Base-by-base conservation (phyloP, 2,329 filamentous ascomycete genomes). In the Colletotrichum nymphaeae region DNA sequence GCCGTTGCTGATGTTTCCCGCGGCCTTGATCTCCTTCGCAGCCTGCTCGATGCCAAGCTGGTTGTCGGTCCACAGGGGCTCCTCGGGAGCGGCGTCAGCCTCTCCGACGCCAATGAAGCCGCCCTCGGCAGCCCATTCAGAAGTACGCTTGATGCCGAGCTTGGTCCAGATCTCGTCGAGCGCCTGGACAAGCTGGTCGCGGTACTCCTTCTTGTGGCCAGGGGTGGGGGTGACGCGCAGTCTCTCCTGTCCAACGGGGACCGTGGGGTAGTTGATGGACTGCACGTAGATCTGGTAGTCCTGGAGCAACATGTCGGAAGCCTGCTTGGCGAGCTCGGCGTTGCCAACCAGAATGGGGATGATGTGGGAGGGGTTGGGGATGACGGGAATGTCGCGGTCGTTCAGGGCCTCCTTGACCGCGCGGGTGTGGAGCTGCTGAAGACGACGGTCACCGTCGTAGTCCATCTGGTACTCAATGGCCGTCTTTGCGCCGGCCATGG, bases 251-350 rank as follows among this genome's bases (percentile, higher is more conserved):
- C 97, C 97, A 7, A 97, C 95, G 2, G 97, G 97, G 3, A 99
- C 97, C 64, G 97, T 99, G 2, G 97, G 97, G 85, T 98, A 98
- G 86, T 99, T 99, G 89, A 99, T 98, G 68, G 95, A 95, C 85
- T 99, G 97, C 30, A 99, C 97, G 81, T 99, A 99, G 81, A 99
- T 98, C 74, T 92, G 91, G 86, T 98, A 94, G 77, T 97, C 93
- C 77, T 93, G 92, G 16, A 99, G 90, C 26, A 99, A 91, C 86
- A 97, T 91, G 81, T 99, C 97, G 28, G 94, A 97, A 8, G 97
- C 97, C 78, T 93, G 88, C 88, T 97, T 98, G 73, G 97, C 97
- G 53, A 97, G 86, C 84, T 97, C 95, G 59, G 97, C 97, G 79
- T 97, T 97, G 72, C 97, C 97, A 63, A 99, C 96, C 14, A 99